These are phyloP conservation scores for Talaromyces islandicus DNA, from an alignment of 2,329 filamentous ascomycete species.

Conservation along the genomic window DNA sequence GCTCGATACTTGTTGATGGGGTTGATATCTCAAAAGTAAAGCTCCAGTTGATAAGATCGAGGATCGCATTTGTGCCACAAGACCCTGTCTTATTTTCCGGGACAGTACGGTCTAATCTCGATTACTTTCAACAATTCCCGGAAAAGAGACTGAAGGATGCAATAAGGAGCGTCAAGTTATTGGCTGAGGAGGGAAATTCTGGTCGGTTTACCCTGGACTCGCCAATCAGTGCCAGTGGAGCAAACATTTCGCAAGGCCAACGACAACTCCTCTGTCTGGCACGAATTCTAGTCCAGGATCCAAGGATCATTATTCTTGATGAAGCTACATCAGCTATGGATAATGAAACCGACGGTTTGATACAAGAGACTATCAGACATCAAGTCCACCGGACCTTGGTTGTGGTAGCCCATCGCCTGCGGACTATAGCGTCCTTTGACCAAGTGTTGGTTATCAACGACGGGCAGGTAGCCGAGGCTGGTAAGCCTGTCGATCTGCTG, in stretches of 20 bases:
- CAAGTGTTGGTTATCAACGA: conserved; percentile 56
- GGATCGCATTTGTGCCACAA: conserved; percentile 74
- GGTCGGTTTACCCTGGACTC: conserved; percentile 45
- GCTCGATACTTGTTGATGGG: conserved; percentile 64
- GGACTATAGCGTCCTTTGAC: conserved; percentile 69
- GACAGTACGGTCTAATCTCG: conserved; percentile 68
- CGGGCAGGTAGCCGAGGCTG: not conserved
- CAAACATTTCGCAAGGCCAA: conserved; percentile 70
- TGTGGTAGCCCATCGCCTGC: conserved; percentile 66
- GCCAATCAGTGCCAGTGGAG: conserved; percentile 64
- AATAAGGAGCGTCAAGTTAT: conserved; percentile 63
- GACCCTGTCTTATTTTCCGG: conserved; percentile 78
- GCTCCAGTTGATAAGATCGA: conserved; percentile 63
- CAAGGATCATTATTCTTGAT: conserved; percentile 69
- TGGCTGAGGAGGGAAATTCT: conserved; percentile 20
- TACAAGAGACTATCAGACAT: conserved; percentile 64
- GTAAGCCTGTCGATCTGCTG: conserved; percentile 2
- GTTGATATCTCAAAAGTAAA: conserved; percentile 67
- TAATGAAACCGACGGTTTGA: conserved; percentile 64
- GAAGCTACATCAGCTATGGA: conserved; percentile 71
- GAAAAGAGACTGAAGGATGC: conserved; percentile 65
- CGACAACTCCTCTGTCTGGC: conserved; percentile 70
- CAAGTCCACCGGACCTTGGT: conserved; percentile 61
- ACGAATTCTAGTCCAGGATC: conserved; percentile 61
- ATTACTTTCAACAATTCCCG: conserved; percentile 65